phyloP scores from a whole-genome alignment of 2,329 filamentous ascomycete species.

The Fusarium continuum region DNA sequence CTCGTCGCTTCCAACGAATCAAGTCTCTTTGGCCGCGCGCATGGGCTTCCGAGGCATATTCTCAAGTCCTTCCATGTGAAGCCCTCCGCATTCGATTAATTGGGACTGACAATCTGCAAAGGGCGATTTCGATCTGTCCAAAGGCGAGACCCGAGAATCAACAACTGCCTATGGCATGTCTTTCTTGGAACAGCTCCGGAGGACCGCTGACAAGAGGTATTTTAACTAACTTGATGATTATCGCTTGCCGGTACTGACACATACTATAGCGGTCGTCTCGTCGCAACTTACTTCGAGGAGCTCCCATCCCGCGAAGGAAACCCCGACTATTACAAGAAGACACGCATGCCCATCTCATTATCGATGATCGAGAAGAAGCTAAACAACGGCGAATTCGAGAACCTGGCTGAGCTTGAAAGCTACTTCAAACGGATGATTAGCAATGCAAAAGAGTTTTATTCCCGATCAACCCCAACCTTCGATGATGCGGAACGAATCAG shows the following conservation, averaged over 20 bases:
- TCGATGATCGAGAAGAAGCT: slow-evolving; percentile 81
- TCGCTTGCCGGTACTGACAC: slow-evolving; percentile 31
- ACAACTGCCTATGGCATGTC: slow-evolving; percentile 76
- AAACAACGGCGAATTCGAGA: slow-evolving; percentile 72
- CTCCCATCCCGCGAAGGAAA: slow-evolving; percentile 71
- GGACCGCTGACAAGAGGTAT: slow-evolving; percentile 84
- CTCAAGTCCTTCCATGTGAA: not conserved
- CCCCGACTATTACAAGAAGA: slow-evolving; percentile 80
- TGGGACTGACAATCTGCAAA: slow-evolving; percentile 28
- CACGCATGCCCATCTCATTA: slow-evolving; percentile 81
- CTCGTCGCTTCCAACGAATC: slow-evolving; percentile 4
- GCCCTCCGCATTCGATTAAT: not conserved
- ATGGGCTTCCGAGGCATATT: not conserved
- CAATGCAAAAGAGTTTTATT: slow-evolving; percentile 87
- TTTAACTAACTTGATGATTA: slow-evolving; percentile 35
- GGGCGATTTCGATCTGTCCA: slow-evolving; percentile 58
- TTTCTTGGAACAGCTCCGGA: slow-evolving; percentile 78
- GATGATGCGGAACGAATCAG: slow-evolving; percentile 87
- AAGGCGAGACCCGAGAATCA: slow-evolving; percentile 71
- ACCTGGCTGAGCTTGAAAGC: slow-evolving; percentile 78
- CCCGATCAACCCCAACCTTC: slow-evolving; percentile 75
- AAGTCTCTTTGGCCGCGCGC: slow-evolving; percentile 1
- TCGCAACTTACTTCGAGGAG: slow-evolving; percentile 78
- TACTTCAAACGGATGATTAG: slow-evolving; percentile 88
- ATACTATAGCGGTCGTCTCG: slow-evolving; percentile 70